Evolutionary conservation across 768 basidiomycete species (phyloP).

Genomic region (Mycena sanguinolenta): DNA sequence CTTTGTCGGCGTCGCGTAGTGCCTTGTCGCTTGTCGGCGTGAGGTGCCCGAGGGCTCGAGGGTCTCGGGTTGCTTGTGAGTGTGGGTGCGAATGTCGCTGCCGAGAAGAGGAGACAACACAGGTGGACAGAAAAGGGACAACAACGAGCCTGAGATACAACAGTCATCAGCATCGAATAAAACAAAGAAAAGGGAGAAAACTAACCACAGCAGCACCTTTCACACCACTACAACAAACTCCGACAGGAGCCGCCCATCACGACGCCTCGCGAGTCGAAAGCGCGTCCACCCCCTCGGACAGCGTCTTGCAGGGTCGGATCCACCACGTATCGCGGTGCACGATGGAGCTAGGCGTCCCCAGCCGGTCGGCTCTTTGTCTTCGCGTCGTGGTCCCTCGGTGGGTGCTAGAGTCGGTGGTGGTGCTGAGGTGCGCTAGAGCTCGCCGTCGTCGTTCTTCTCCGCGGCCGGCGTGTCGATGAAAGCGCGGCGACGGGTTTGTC

Average conservation of each 20-base stretch:
- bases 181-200: not conserved
- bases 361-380: conserved; percentile 16
- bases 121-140: not conserved
- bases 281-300: conserved; percentile 19
- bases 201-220: conserved; percentile 6
- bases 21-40: too few relatives aligned
- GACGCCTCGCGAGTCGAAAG: conserved; percentile 26
- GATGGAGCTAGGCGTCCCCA: conserved; percentile 13
- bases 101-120: not conserved
- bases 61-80: too few relatives aligned
- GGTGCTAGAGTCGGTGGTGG: too few relatives aligned
- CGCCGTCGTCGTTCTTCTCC: not conserved
- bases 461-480: not conserved
- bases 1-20: too few relatives aligned
- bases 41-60: too few relatives aligned
- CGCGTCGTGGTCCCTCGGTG: conserved; percentile 14
- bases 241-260: conserved; percentile 6
- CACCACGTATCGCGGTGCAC: conserved; percentile 22
- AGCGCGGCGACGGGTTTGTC: not conserved
- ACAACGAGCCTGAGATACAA: not conserved
- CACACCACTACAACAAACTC: conserved; percentile 3
- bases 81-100: too few relatives aligned
- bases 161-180: not conserved
- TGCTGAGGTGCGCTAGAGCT: not conserved
- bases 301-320: conserved; percentile 20